These are phyloP conservation scores for Candida quercuum DNA, from an alignment of 805 yeast genomes.

Conservation along the genomic window DNA sequence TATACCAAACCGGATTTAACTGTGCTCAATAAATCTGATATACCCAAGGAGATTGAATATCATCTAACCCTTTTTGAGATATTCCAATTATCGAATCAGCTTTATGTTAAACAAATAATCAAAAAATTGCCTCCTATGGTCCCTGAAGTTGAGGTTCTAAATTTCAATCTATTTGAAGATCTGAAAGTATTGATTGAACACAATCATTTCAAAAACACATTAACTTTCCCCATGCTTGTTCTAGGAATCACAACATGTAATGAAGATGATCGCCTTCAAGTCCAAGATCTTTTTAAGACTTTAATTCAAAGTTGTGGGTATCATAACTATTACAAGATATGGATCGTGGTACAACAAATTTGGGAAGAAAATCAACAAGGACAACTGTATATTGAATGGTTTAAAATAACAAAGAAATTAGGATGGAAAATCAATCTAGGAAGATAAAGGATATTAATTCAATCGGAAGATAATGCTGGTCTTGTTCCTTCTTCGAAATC, in stretches of 20 bases:
- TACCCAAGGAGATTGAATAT: conserved; percentile 42
- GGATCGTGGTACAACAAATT: conserved; percentile 31
- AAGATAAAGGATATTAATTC: conserved; percentile 14
- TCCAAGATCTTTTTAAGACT: conserved; percentile 21
- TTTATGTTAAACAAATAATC: conserved; percentile 50
- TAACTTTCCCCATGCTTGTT: conserved; percentile 37
- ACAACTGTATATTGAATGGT: conserved; percentile 36
- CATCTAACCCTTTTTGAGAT: conserved; percentile 58
- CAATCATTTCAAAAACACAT: conserved; percentile 39
- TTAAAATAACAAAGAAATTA: conserved; percentile 30
- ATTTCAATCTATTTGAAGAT: conserved; percentile 43
- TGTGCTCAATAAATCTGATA: conserved; percentile 26
- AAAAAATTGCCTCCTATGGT: conserved; percentile 45
- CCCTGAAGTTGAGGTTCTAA: conserved; percentile 46
- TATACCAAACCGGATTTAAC: conserved; percentile 40
- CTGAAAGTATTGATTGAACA: conserved; percentile 46
- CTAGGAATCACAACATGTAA: conserved; percentile 28
- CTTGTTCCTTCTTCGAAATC: conserved; percentile 47
- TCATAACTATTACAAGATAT: conserved; percentile 27
- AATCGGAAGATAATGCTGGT: conserved; percentile 26
- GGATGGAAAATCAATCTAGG: conserved; percentile 34
- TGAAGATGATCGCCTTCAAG: conserved; percentile 18
- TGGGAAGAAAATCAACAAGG: conserved; percentile 34
- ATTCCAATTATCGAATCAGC: conserved; percentile 47
- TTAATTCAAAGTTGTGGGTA: conserved; percentile 28